phyloP scores from a whole-genome alignment of 78 protist species.

The Thecamonas trahens region DNA sequence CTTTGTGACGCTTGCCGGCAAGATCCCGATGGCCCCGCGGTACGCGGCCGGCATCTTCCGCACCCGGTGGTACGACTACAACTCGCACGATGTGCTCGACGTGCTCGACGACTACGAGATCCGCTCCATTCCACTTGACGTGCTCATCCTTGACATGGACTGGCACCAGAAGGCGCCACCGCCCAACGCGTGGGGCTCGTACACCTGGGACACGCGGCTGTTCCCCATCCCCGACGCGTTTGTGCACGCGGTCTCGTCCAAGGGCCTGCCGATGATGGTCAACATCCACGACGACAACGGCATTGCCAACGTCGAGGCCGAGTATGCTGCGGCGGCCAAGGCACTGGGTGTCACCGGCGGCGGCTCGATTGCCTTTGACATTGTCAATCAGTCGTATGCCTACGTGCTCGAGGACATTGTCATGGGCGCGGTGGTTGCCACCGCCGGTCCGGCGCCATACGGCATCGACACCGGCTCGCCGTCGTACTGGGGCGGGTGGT shows the following conservation, averaged over 20 bases:
- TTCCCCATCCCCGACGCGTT: conserved; percentile 23
- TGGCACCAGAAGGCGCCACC: conserved; percentile 36
- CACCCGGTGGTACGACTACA: conserved; percentile 17
- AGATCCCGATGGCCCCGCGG: conserved; percentile 31
- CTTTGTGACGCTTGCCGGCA: conserved; percentile 7
- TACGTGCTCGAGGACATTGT: conserved; percentile 6
- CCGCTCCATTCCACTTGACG: conserved; percentile 40
- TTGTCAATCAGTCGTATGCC: neutral
- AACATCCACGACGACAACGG: conserved; percentile 24
- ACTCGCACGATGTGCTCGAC: neutral
- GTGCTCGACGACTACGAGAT: neutral
- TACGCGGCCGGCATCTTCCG: conserved; percentile 19
- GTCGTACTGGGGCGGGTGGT: no score
- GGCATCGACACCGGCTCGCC: no score
- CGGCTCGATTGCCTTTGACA: neutral
- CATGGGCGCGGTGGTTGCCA: no score
- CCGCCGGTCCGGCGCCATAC: no score
- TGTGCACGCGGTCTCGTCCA: neutral
- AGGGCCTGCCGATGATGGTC: conserved; percentile 16
- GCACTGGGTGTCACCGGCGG: conserved; percentile 3
- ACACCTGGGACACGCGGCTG: conserved; percentile 20
- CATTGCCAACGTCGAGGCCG: neutral
- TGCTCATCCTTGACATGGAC: conserved; percentile 47
- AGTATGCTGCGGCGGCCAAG: neutral
- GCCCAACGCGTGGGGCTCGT: conserved; percentile 28